A percentile compares a stretch with the other conserved stretches of the same genome.
Evolutionary conservation across 495 filamentous ascomycete genomes (phyloP).

Genomic region (Echria macrotheca): DNA sequence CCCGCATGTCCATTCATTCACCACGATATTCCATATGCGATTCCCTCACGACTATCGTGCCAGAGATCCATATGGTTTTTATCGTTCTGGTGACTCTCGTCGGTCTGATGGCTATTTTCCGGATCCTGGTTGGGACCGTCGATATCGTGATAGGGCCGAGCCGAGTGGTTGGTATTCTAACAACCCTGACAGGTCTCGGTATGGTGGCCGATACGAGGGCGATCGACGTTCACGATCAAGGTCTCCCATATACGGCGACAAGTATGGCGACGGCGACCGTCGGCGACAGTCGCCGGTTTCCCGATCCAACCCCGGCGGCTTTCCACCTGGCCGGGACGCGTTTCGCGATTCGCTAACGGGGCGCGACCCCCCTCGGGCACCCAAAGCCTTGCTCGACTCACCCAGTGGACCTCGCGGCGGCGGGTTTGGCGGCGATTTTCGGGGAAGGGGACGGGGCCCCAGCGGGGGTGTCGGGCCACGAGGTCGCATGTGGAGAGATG

Average conservation of each 20-base stretch:
- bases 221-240: conserved; percentile 49
- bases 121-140: no score
- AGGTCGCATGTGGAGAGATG: conserved; percentile 49
- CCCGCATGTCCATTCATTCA: no score
- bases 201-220: conserved; percentile 41
- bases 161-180: no score
- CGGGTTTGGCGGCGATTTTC: conserved; percentile 44
- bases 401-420: conserved; percentile 53
- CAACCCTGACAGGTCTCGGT: conserved; percentile 44
- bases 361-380: conserved; percentile 59
- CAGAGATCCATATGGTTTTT: no score
- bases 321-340: conserved; percentile 44
- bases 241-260: conserved; percentile 51
- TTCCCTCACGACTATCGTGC: no score
- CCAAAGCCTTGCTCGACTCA: conserved; percentile 62
- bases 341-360: conserved; percentile 41
- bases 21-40: no score
- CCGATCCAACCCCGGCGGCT: conserved; percentile 42
- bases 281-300: conserved; percentile 44
- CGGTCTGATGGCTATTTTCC: no score
- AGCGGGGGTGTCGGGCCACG: conserved; percentile 31
- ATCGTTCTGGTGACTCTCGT: no score
- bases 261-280: conserved; percentile 46
- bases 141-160: no score
- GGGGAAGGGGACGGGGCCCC: conserved; percentile 31